Base-by-base conservation (phyloP, 2,329 filamentous ascomycete species). In the Colletotrichum tamarilloi region DNA sequence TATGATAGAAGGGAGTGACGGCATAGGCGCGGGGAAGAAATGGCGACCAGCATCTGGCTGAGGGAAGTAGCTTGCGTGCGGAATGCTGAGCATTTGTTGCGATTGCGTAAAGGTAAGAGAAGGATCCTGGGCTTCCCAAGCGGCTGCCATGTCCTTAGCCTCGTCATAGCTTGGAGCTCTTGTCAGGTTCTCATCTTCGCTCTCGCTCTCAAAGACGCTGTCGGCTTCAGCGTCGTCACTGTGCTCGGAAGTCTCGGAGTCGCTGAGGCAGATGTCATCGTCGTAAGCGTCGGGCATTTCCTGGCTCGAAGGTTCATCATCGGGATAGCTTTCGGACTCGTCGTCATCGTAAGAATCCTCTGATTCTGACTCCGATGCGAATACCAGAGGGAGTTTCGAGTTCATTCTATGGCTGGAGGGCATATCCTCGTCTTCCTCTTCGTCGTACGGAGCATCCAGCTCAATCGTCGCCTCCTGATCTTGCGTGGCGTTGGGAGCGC, bases 211-310 rank as follows among this genome's bases (percentile, higher is more conserved):
- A 3, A 26, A 67, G n/a, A 28, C 56, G n/a, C 24, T 62, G 22
- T 69, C 67, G n/a, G n/a, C 24, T 76, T 78, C 62, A 7, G 55
- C 57, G 8, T 75, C 78, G 32, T 77, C 80, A 28, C 75, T 75
- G 0, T 76, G 69, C 26, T 79, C 79, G 42, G 82, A 80, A 2
- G 77, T 72, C 22, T 85, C 83, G 8, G 77, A 72, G 38, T 59
- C 68, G 32, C 68, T 72, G 5, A 74, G 56, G 8, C 24, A 62
- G 35, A 72, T 72, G 5, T 71, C 68, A 19, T 74, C 68, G 4
- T 74, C 72, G 49, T 49, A 52, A 24, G 60, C 38, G 55, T 46
- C 42, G 3, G 28, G 32, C 30, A 62, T 30, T 8, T 32, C 67
- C 11, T 64, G 24, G 24, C 42, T 46, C 8, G 68, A 68, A 12